Evolutionary conservation across 1,284 basidiomycete species (phyloP).

Genomic region (Psilocybe mexicana): DNA sequence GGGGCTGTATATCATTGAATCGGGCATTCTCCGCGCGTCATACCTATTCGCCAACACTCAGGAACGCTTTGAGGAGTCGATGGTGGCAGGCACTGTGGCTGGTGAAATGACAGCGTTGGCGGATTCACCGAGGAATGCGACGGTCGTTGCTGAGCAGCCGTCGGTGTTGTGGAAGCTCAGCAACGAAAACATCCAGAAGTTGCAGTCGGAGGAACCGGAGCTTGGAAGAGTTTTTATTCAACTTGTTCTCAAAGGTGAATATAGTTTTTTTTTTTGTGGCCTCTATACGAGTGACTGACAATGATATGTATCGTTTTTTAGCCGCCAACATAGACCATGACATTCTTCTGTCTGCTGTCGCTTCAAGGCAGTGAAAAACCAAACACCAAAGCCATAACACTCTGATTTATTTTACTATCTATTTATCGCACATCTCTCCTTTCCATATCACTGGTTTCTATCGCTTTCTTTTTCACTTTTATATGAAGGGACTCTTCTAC

Average conservation of each 20-base stretch:
- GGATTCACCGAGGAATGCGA: slow-evolving; percentile 79
- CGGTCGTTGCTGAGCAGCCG: slow-evolving; percentile 75
- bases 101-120: slow-evolving; percentile 87
- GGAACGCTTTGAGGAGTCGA: slow-evolving; percentile 76
- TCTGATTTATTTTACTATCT: neutral
- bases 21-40: slow-evolving; percentile 79
- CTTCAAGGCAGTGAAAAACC: slow-evolving; percentile 54
- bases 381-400: neutral
- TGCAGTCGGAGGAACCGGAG: slow-evolving; percentile 69
- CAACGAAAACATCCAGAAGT: slow-evolving; percentile 48
- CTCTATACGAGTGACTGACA: neutral
- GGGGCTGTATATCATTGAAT: slow-evolving; percentile 85
- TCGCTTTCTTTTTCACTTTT: neutral
- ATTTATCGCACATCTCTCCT: neutral
- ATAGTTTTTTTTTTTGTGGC: neutral
- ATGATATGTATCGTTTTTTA: slow-evolving; percentile 25
- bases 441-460: neutral
- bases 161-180: slow-evolving; percentile 82
- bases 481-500: neutral
- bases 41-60: slow-evolving; percentile 76
- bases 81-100: slow-evolving; percentile 90
- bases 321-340: slow-evolving; percentile 82
- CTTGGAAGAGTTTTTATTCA: slow-evolving; percentile 69
- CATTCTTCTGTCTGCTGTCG: slow-evolving; percentile 70
- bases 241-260: slow-evolving; percentile 79